These are phyloP conservation scores for Pseudonectria foliicola DNA, from an alignment of 2,329 filamentous ascomycete species.

Conservation along the genomic window DNA sequence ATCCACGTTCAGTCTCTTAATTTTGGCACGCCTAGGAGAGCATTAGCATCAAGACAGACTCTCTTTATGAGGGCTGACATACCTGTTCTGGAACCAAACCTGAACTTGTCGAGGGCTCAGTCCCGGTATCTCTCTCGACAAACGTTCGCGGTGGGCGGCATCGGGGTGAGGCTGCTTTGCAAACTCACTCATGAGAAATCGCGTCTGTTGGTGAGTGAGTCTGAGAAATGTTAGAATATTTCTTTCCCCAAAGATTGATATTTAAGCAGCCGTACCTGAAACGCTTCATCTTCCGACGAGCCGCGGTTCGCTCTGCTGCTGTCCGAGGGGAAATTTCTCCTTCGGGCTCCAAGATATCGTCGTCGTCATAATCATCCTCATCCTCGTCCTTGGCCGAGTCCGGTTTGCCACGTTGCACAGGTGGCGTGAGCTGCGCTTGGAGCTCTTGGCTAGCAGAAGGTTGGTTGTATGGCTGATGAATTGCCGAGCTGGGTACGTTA, in stretches of 20 bases:
- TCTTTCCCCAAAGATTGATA: background rate
- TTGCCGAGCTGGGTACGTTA: too few relatives aligned
- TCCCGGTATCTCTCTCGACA: constrained; percentile 86
- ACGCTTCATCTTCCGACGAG: constrained; percentile 65
- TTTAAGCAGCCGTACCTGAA: constrained; percentile 53
- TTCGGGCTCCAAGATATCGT: constrained; percentile 45
- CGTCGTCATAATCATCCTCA: constrained; percentile 49
- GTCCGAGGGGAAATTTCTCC: constrained; percentile 36
- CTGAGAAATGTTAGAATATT: constrained; percentile 46
- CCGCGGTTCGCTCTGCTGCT: constrained; percentile 49
- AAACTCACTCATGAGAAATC: constrained; percentile 95
- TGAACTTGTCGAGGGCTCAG: constrained; percentile 89
- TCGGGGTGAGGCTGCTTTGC: constrained; percentile 91
- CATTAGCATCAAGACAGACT: constrained; percentile 8
- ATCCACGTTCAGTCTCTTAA: constrained; percentile 63
- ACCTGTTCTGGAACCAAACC: constrained; percentile 99
- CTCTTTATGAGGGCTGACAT: constrained; percentile 23
- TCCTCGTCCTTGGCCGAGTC: constrained; percentile 39
- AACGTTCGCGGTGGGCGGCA: constrained; percentile 77
- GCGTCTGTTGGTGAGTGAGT: constrained; percentile 93
- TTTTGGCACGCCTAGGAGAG: constrained; percentile 54
- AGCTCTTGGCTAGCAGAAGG: constrained; percentile 30
- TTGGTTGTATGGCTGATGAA: background rate
- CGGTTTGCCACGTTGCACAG: constrained; percentile 31
- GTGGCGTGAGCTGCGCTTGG: constrained; percentile 26